phyloP scores from a whole-genome alignment of 2,329 filamentous ascomycete genomes.

The Tolypocladium paradoxum region DNA sequence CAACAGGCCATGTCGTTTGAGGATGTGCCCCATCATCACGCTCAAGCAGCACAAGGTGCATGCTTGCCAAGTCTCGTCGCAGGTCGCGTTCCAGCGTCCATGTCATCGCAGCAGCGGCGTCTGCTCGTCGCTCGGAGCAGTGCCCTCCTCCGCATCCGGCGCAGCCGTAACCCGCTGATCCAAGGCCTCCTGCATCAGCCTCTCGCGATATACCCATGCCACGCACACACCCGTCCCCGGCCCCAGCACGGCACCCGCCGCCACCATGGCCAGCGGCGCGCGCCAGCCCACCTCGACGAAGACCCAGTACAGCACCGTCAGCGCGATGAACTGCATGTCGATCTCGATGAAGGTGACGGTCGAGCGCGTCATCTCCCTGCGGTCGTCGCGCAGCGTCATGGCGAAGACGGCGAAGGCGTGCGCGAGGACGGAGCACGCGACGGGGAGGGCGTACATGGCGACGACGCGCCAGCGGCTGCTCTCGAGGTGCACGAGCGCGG shows the following conservation, averaged over 20 bases:
- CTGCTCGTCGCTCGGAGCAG: conserved; percentile 14
- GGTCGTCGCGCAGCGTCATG: conserved; percentile 29
- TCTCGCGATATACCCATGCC: conserved; percentile 29
- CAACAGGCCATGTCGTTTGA: neutral
- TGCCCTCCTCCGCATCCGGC: conserved; percentile 7
- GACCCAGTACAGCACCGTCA: conserved; percentile 43
- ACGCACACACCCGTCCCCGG: conserved; percentile 27
- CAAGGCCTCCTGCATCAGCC: conserved; percentile 17
- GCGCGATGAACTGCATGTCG: conserved; percentile 30
- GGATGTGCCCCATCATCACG: neutral
- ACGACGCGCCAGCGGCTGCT: conserved; percentile 25
- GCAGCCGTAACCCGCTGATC: conserved; percentile 4
- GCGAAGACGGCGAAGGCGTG: conserved; percentile 32
- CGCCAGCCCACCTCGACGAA: conserved; percentile 38
- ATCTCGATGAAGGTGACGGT: conserved; percentile 35
- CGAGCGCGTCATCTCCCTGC: conserved; percentile 38
- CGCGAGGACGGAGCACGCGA: conserved; percentile 30
- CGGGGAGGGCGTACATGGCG: conserved; percentile 34
- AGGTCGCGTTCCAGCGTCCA: neutral
- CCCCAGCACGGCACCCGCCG: conserved; percentile 19
- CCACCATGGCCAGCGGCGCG: conserved; percentile 21
- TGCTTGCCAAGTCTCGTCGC: neutral
- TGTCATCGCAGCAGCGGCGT: conserved; percentile 21
- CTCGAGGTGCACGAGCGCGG: conserved; percentile 30
- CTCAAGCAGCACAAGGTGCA: neutral